Evolutionary conservation across 164 flowering plant genomes (phyloP).

Genomic region (Taxillus chinensis): DNA sequence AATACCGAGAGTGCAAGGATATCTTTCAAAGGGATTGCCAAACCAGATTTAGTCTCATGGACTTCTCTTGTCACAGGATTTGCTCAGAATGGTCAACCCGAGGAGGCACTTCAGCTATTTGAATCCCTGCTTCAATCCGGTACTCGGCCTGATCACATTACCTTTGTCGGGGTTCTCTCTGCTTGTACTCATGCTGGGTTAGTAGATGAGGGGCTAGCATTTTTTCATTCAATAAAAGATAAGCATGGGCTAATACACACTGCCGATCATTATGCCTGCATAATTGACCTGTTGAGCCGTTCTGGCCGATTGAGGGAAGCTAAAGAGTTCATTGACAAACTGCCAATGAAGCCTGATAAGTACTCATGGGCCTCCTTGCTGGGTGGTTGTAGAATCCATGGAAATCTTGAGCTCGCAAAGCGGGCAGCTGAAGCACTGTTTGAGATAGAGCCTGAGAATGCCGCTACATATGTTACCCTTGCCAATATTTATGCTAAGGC

Average conservation of each 20-base stretch:
- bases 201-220: not conserved
- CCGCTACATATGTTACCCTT: not conserved
- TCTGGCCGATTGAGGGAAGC: constrained; percentile 1
- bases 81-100: constrained; percentile 4
- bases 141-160: not conserved
- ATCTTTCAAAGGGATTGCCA: constrained; percentile 12
- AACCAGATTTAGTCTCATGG: not conserved
- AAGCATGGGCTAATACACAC: not conserved
- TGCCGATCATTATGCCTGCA: not conserved
- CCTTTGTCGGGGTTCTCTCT: constrained; percentile 1
- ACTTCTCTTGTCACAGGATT: not conserved
- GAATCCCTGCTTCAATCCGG: not conserved
- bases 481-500: constrained; percentile 2
- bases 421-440: not conserved
- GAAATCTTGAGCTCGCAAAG: not conserved
- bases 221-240: constrained; percentile 1
- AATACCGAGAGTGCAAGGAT: constrained; percentile 18
- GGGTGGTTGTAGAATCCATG: constrained; percentile 1
- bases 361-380: not conserved
- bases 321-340: not conserved
- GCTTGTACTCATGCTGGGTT: constrained; percentile 3
- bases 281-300: not conserved
- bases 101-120: not conserved
- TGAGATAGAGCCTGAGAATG: constrained; percentile 3
- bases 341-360: not conserved